Conservation (phyloP, 352 stramenopile genomes). For the Globisporangium rhizosaccharum region DNA sequence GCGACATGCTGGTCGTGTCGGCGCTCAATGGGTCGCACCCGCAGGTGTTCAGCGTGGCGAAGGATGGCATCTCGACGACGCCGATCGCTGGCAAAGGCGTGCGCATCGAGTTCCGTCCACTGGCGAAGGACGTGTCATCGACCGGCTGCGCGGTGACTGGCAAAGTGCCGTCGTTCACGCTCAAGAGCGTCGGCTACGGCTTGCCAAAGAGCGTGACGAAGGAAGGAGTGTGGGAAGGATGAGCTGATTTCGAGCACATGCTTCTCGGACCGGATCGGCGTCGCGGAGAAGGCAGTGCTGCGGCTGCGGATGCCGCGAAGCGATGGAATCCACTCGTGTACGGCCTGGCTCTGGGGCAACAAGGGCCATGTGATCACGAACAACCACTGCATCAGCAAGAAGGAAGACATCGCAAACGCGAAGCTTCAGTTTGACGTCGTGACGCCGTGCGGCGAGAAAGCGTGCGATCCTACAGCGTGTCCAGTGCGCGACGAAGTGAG, state of each 20-base stretch:
- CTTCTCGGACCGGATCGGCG: neutral
- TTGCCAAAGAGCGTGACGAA: neutral
- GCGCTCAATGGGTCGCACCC: constrained; percentile 14
- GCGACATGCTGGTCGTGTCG: constrained; percentile 19
- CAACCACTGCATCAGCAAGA: constrained; percentile 27
- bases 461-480: constrained; percentile 19
- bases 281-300: neutral
- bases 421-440: constrained; percentile 61
- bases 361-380: constrained; percentile 35
- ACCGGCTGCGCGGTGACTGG: neutral
- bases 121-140: neutral
- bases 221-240: neutral
- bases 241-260: neutral
- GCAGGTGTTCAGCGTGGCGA: constrained; percentile 7
- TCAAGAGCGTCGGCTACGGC: constrained; percentile 1
- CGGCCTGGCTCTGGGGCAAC: constrained; percentile 24
- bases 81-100: constrained; percentile 12
- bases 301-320: neutral
- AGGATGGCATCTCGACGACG: constrained; percentile 13
- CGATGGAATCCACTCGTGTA: neutral
- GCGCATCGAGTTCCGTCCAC: constrained; percentile 21
- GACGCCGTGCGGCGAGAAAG: constrained; percentile 19
- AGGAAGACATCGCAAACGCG: constrained; percentile 32
- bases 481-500: constrained; percentile 3
- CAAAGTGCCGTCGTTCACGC: constrained; percentile 3